These are phyloP conservation scores for Pseudonectria foliicola DNA, from an alignment of 2,329 filamentous ascomycete genomes.

Conservation along the genomic window DNA sequence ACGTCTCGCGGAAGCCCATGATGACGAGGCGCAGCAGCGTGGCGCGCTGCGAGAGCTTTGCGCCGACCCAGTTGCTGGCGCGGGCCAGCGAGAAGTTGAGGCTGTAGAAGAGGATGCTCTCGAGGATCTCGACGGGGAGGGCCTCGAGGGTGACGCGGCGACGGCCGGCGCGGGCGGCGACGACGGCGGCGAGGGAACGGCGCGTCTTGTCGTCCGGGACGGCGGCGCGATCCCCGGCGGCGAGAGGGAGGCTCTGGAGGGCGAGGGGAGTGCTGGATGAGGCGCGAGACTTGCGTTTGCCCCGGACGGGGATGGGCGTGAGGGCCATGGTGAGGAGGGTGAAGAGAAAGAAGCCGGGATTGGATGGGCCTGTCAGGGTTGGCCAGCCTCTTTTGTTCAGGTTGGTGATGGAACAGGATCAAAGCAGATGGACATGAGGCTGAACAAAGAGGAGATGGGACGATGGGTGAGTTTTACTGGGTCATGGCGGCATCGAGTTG, in stretches of 20 bases:
- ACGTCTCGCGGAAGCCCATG: slow-evolving; percentile 30
- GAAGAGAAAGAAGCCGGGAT: not conserved
- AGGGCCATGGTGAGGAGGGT: slow-evolving; percentile 32
- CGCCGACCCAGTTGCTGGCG: slow-evolving; percentile 37
- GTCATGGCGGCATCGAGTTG: too few species aligned
- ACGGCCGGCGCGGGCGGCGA: slow-evolving; percentile 20
- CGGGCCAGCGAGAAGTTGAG: slow-evolving; percentile 41
- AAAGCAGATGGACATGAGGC: too few species aligned
- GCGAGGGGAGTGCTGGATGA: slow-evolving; percentile 6
- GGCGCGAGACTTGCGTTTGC: slow-evolving; percentile 32
- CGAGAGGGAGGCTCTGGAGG: not conserved
- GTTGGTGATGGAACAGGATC: not conserved
- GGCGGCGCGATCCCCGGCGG: slow-evolving; percentile 2
- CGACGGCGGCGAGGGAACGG: slow-evolving; percentile 23
- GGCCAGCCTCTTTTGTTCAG: not conserved
- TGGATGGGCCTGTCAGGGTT: not conserved
- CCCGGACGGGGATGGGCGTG: slow-evolving; percentile 41
- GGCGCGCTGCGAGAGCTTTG: slow-evolving; percentile 35
- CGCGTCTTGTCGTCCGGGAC: slow-evolving; percentile 16
- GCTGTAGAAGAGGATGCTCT: slow-evolving; percentile 45
- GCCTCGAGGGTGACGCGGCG: slow-evolving; percentile 22
- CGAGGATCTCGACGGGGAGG: slow-evolving; percentile 47
- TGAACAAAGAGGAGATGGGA: too few species aligned
- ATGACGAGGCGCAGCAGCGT: slow-evolving; percentile 32
- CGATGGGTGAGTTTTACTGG: too few species aligned